Base-by-base conservation (phyloP, 2,329 filamentous ascomycete genomes). In the Fusarium sp. region DNA sequence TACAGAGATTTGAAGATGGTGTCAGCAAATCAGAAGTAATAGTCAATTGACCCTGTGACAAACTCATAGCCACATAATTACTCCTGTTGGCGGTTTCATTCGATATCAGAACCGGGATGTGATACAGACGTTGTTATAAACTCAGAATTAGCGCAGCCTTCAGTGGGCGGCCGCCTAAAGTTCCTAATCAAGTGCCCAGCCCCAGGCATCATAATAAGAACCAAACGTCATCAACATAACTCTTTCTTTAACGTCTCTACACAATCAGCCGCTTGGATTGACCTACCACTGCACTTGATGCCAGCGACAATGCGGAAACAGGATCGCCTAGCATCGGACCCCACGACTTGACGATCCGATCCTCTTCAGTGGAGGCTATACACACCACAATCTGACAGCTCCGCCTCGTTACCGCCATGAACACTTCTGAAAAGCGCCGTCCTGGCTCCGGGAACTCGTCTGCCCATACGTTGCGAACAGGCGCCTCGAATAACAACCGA, bases 351-450 rank as follows among this genome's bases (percentile, higher is more conserved):
- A 77, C 71, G 70, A 72, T 59, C 56, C 71, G 70, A 72, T 59
- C 53, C 44, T 63, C 67, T 65, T 32, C 60, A 50, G 61, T 64
- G 61, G 59, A 65, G 62, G 62, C 54, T 64, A 60, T 53, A 55
- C 60, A 49, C 38, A 63, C 46, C 56, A 54, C 58, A 40, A 65
- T 54, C 53, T 45, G 49, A 52, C 56, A 52, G 59, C 45, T 55
- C 44, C 61, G 56, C 62, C 56, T 61, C 47, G 47, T 52, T 57
- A 47, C 53, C 32, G 63, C 63, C 52, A 84, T 84, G 82, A 81
- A 79, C 68, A 71, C 77, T 46, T 77, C 83, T 49, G 83, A 86
- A 64, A 85, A 84, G 77, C 83, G 83, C 73, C 83, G 83, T 68
- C 79, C 76, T 58, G 76, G 71, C 40, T 45, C 70, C 54, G 77